Evolutionary conservation across 352 stramenopile genomes (phyloP).

Genomic region (Pythium oligandrum): DNA sequence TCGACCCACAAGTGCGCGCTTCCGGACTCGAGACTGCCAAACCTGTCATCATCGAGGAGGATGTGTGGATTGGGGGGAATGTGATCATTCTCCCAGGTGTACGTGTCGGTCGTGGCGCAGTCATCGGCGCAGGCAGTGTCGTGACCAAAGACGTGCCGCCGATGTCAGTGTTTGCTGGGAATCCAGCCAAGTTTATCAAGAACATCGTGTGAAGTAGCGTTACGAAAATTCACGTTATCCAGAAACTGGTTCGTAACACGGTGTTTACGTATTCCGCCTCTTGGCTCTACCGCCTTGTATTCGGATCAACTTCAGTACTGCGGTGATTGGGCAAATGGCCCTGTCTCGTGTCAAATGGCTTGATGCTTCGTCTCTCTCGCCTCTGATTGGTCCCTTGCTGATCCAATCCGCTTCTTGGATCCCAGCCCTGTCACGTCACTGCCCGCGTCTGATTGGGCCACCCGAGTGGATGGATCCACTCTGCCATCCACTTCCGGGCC

Average conservation of each 20-base stretch:
- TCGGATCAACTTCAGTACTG: not conserved
- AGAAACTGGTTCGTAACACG: not conserved
- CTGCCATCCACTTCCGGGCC: slow-evolving; percentile 8
- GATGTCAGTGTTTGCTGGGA: slow-evolving; percentile 50
- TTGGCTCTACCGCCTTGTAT: not conserved
- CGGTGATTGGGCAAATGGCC: slow-evolving; percentile 10
- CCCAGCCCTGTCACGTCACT: slow-evolving; percentile 3
- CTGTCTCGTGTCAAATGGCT: slow-evolving; percentile 10
- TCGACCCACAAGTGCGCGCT: slow-evolving; percentile 33
- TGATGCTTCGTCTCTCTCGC: slow-evolving; percentile 16
- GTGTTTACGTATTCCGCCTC: not conserved
- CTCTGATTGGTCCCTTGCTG: slow-evolving; percentile 9
- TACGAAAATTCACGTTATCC: not conserved
- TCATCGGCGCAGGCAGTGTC: slow-evolving; percentile 61
- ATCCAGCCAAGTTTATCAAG: slow-evolving; percentile 62
- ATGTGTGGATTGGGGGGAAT: slow-evolving; percentile 77
- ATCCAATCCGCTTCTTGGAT: not conserved
- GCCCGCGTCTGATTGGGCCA: slow-evolving; percentile 3
- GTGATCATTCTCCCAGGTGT: slow-evolving; percentile 52
- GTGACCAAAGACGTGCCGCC: slow-evolving; percentile 32
- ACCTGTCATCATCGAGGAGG: slow-evolving; percentile 58
- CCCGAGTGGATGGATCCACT: not conserved
- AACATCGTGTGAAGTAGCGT: slow-evolving; percentile 17
- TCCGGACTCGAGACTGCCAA: slow-evolving; percentile 39
- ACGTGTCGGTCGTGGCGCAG: slow-evolving; percentile 37